Percentiles rank a stretch among this genome's conserved stretches.
These are phyloP conservation scores for Diaporthe aspalathi DNA, from an alignment of 2,329 filamentous ascomycete genomes.

Conservation along the genomic window DNA sequence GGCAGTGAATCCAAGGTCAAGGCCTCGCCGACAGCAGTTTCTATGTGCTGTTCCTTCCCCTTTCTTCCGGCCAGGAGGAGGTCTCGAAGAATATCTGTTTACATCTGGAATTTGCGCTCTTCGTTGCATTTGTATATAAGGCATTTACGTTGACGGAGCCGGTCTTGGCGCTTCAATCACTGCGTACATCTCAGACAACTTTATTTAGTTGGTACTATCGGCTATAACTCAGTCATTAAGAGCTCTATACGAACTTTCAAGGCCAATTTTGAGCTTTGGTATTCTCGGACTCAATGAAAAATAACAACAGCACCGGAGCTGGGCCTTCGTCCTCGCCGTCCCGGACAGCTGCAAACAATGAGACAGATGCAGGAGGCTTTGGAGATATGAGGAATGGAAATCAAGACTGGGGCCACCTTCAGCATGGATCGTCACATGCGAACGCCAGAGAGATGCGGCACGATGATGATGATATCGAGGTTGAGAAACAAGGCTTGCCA, in stretches of 20 bases:
- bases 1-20: not conserved
- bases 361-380: not conserved
- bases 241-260: too few species aligned
- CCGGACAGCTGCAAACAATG: not conserved
- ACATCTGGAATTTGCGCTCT: not conserved
- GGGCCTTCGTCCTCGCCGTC: slow-evolving; percentile 2
- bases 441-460: not conserved
- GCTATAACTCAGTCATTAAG: not conserved
- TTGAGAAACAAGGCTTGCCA: slow-evolving; percentile 6
- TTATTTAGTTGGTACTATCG: not conserved
- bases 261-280: not conserved
- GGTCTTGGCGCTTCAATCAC: not conserved
- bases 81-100: not conserved
- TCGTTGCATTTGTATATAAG: not conserved
- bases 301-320: not conserved
- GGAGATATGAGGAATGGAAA: not conserved
- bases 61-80: not conserved
- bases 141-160: not conserved
- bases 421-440: too few species aligned
- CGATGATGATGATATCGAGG: not conserved
- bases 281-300: not conserved
- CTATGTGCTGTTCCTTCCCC: not conserved
- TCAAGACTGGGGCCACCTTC: not conserved
- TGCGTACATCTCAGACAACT: not conserved
- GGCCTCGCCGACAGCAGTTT: not conserved